Evolutionary conservation across 1,139 yeast species (phyloP).

Genomic region (Suhomyces wounanorum): DNA sequence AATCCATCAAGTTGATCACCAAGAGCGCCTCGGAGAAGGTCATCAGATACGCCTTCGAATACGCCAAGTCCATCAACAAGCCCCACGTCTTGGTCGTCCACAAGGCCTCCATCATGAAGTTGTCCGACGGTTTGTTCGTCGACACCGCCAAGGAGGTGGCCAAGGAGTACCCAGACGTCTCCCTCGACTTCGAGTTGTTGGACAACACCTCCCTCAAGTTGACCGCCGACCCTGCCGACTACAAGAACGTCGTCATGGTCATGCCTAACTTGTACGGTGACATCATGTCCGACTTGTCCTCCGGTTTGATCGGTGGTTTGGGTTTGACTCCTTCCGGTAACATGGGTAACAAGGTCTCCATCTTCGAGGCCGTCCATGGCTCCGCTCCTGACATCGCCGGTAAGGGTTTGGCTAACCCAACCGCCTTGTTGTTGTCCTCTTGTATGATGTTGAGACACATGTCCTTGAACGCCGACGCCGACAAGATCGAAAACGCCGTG

Average conservation of each 20-base stretch:
- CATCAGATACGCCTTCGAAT: constrained; percentile 94
- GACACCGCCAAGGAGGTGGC: constrained; percentile 87
- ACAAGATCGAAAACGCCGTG: constrained; percentile 84
- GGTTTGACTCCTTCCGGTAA: constrained; percentile 99
- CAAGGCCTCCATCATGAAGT: constrained; percentile 97
- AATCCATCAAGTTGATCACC: constrained; percentile 95
- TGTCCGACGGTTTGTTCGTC: constrained; percentile 95
- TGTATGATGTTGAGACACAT: constrained; percentile 99
- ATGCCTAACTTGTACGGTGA: constrained; percentile 99
- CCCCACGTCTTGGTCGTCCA: constrained; percentile 93
- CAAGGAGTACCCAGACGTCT: constrained; percentile 88
- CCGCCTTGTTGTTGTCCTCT: constrained; percentile 91
- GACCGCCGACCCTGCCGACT: constrained; percentile 85
- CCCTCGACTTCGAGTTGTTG: constrained; percentile 80
- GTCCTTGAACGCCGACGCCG: constrained; percentile 81
- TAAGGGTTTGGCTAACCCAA: constrained; percentile 97
- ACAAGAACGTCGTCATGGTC: constrained; percentile 85
- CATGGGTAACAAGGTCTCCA: constrained; percentile 97
- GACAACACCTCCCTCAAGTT: constrained; percentile 93
- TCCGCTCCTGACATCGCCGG: constrained; percentile 99
- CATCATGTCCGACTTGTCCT: constrained; percentile 94
- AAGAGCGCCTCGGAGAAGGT: constrained; percentile 95
- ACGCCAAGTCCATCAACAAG: constrained; percentile 87
- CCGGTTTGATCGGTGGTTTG: constrained; percentile 97
- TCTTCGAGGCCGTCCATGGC: constrained; percentile 99